A percentile compares a stretch with the other conserved stretches of the same genome.
These are phyloP conservation scores for Obelidium mucronatum DNA, from an alignment of 192 early-diverging fungal species.

Conservation along the genomic window DNA sequence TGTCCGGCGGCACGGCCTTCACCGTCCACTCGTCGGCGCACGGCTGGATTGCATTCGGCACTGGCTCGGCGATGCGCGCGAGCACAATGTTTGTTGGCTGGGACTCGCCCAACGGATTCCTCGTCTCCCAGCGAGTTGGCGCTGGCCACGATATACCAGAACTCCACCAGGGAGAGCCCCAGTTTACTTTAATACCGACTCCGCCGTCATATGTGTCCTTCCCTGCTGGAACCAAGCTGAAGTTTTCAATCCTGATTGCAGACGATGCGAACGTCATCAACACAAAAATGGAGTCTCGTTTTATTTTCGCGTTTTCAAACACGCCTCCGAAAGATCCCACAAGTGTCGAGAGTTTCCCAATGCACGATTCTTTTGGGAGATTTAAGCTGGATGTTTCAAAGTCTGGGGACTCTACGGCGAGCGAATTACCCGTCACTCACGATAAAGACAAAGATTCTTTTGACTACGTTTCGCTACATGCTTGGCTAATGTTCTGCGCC, in stretches of 20 bases:
- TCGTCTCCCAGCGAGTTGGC: conserved; percentile 34
- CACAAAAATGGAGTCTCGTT: background rate
- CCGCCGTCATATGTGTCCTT: conserved; percentile 7
- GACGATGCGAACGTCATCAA: conserved; percentile 1
- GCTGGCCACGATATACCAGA: background rate
- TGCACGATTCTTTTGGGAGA: conserved; percentile 9
- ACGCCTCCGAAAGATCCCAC: conserved; percentile 2
- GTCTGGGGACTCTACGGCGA: background rate
- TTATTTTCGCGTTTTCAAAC: conserved; percentile 36
- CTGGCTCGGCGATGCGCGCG: conserved; percentile 11
- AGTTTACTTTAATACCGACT: conserved; percentile 3
- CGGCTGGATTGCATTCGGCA: conserved; percentile 26
- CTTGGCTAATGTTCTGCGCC: conserved; percentile 54
- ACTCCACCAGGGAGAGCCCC: background rate
- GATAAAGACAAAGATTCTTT: background rate
- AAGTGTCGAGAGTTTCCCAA: background rate
- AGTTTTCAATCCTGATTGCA: conserved; percentile 17
- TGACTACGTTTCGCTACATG: conserved; percentile 43
- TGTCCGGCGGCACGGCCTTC: background rate
- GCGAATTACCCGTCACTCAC: background rate
- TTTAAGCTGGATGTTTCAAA: conserved; percentile 29
- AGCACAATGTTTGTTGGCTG: conserved; percentile 43
- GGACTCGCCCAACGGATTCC: conserved; percentile 17
- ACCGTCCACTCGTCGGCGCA: background rate
- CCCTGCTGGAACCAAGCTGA: background rate